Evolutionary conservation across 148 eudicot genomes (phyloP).

Genomic region (Fagopyrum esculentum): DNA sequence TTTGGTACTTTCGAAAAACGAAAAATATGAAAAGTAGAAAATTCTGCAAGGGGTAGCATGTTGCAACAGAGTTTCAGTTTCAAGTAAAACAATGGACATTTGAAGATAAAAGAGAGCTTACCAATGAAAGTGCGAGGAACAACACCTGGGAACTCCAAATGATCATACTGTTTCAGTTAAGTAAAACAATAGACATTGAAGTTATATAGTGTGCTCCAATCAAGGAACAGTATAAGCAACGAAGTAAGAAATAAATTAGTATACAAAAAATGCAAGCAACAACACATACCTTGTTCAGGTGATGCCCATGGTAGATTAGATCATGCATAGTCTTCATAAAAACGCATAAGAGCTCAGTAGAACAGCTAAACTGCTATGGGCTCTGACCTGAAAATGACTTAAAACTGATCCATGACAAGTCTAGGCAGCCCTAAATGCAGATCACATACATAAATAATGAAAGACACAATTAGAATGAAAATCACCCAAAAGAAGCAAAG

Average conservation of each 20-base stretch:
- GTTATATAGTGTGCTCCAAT: not conserved
- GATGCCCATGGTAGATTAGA: slow-evolving; percentile 68
- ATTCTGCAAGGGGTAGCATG: not conserved
- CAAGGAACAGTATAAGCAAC: not conserved
- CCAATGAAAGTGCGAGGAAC: slow-evolving; percentile 95
- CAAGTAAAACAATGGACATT: not conserved
- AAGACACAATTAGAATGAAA: too few species aligned
- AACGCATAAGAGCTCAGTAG: slow-evolving; percentile 8
- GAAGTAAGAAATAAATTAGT: not conserved
- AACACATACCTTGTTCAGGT: slow-evolving; percentile 56
- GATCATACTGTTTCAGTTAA: slow-evolving; percentile 65
- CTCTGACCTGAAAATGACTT: too few species aligned
- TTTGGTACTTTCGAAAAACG: not conserved
- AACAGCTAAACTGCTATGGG: too few species aligned
- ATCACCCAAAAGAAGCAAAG: too few species aligned
- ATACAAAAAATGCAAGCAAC: not conserved
- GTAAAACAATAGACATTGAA: slow-evolving; percentile 1
- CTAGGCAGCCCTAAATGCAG: too few species aligned
- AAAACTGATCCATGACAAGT: too few species aligned
- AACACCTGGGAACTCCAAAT: slow-evolving; percentile 97
- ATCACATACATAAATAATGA: too few species aligned
- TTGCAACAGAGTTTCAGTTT: not conserved
- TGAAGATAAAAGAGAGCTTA: slow-evolving; percentile 13
- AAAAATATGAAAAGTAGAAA: not conserved
- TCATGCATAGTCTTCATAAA: slow-evolving; percentile 86